A percentile compares a stretch with the other conserved stretches of the same genome.
Evolutionary conservation across 352 stramenopile species (phyloP).

Genomic region (Pythium pectinolyticum): DNA sequence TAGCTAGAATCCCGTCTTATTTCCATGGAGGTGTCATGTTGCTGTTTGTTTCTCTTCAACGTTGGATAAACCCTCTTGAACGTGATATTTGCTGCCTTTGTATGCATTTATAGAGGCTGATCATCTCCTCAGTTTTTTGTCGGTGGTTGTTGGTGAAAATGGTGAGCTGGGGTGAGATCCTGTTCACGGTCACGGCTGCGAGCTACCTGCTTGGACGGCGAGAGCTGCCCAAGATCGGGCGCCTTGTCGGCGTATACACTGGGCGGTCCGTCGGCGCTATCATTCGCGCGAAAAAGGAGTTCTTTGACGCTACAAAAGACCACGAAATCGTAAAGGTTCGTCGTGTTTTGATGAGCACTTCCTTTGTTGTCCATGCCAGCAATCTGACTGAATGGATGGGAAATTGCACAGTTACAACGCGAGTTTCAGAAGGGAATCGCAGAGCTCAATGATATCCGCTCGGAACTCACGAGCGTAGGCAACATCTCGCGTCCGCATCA

Average conservation of each 20-base stretch:
- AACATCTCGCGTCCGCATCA: constrained; percentile 60
- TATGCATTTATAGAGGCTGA: background rate
- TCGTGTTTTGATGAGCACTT: too few species aligned
- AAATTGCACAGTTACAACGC: constrained; percentile 48
- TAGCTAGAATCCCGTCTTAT: too few species aligned
- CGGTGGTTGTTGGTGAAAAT: too few species aligned
- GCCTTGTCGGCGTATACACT: constrained; percentile 56
- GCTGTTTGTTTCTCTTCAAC: background rate
- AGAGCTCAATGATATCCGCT: constrained; percentile 80
- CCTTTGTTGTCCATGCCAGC: background rate
- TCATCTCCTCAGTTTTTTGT: background rate
- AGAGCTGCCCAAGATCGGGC: constrained; percentile 70
- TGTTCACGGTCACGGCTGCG: constrained; percentile 63
- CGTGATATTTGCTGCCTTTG: background rate
- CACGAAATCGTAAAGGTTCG: constrained; percentile 72
- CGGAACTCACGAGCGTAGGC: constrained; percentile 68
- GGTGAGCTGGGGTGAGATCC: constrained; percentile 69
- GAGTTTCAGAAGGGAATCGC: constrained; percentile 78
- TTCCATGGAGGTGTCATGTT: background rate
- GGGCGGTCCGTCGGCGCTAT: constrained; percentile 67
- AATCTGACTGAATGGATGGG: background rate
- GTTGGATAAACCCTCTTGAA: background rate
- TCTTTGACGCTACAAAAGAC: constrained; percentile 81
- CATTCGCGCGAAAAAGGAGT: constrained; percentile 79
- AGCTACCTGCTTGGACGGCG: constrained; percentile 68